Percentiles rank a stretch among this genome's conserved stretches.
phyloP scores from a whole-genome alignment of 495 filamentous ascomycete species.

The Penicillium bovifimosum region DNA sequence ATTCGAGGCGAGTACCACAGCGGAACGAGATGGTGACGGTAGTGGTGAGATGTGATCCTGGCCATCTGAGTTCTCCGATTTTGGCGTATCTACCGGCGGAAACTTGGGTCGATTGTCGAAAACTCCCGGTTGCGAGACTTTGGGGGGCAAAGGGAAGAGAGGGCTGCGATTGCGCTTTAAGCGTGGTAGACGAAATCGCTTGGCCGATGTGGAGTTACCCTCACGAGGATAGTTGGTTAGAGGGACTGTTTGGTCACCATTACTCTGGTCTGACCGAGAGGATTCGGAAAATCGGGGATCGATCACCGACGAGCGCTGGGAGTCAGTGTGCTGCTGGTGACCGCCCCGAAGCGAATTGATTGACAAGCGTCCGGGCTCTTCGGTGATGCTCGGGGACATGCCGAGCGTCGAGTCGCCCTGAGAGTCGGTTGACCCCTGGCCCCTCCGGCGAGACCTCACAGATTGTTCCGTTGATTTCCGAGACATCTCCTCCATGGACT shows the following conservation, averaged over 20 bases:
- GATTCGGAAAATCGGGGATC: constrained; percentile 80
- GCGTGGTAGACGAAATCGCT: constrained; percentile 76
- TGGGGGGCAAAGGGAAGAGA: constrained; percentile 82
- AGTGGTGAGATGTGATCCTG: constrained; percentile 46
- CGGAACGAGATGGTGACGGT: constrained; percentile 51
- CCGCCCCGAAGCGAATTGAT: constrained; percentile 44
- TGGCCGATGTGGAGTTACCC: constrained; percentile 48
- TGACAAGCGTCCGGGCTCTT: constrained; percentile 60
- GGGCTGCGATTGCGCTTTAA: constrained; percentile 76
- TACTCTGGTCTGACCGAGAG: constrained; percentile 82
- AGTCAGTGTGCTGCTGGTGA: constrained; percentile 61
- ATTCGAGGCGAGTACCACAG: constrained; percentile 38
- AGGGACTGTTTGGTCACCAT: constrained; percentile 58
- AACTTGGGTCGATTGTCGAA: constrained; percentile 25
- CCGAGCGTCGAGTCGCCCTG: constrained; percentile 40
- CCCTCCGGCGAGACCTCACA: constrained; percentile 16
- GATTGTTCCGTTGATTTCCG: constrained; percentile 12
- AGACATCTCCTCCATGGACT: constrained; percentile 33
- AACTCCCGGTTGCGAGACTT: constrained; percentile 34
- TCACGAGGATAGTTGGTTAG: constrained; percentile 28
- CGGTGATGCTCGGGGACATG: constrained; percentile 53
- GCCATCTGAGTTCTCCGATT: constrained; percentile 23
- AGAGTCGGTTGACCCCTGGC: constrained; percentile 31
- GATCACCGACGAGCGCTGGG: constrained; percentile 60
- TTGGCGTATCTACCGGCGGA: constrained; percentile 19